phyloP scores from a whole-genome alignment of 2,329 filamentous ascomycete genomes.

The Calonectria leucothoes region DNA sequence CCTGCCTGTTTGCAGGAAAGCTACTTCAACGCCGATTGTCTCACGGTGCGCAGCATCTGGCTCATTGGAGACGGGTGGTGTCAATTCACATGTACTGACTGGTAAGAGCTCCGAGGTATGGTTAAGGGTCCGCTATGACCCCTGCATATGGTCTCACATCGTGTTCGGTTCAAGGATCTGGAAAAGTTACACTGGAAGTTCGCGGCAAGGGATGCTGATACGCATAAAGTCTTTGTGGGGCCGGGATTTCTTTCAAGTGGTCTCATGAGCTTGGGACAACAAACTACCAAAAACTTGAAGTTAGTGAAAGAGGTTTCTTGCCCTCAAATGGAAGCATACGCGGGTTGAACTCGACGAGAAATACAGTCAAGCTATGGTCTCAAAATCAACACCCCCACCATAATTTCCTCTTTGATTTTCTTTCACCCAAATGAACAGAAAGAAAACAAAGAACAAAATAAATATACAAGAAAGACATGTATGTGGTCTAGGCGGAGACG shows the following conservation, averaged over 20 bases:
- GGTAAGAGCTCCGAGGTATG: too few species aligned
- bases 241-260: background rate
- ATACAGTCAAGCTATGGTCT: background rate
- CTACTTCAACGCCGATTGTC: too few species aligned
- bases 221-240: background rate
- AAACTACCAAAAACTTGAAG: background rate
- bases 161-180: too few species aligned
- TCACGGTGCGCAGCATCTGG: too few species aligned
- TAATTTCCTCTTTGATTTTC: too few species aligned
- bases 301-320: background rate
- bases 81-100: too few species aligned
- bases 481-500: too few species aligned
- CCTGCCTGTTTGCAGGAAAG: background rate
- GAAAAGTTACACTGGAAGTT: background rate
- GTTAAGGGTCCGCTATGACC: background rate
- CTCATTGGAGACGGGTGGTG: too few species aligned
- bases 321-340: background rate
- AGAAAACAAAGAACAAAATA: background rate
- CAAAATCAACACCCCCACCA: too few species aligned
- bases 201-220: background rate
- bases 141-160: background rate
- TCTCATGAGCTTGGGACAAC: background rate
- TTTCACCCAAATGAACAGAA: too few species aligned
- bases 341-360: background rate
- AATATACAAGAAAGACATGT: background rate